Evolutionary conservation across 495 filamentous ascomycete genomes (phyloP).

Genomic region (Polyplosphaeria fusca): DNA sequence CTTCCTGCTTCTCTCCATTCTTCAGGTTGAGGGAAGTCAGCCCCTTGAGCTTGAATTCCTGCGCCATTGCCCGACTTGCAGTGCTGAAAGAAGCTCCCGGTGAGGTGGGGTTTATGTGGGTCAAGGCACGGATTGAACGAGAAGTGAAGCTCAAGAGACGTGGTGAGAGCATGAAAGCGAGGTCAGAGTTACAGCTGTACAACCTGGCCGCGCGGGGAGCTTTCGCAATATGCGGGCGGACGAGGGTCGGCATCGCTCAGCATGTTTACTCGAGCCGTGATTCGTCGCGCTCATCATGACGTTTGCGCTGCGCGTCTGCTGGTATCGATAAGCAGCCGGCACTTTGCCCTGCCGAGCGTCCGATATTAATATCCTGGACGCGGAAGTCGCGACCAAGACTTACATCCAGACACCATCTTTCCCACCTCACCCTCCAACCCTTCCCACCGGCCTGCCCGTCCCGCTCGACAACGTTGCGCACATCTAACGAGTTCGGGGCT

Average conservation of each 20-base stretch:
- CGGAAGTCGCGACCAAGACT: not conserved
- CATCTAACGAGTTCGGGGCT: constrained; percentile 20
- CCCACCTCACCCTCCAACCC: constrained; percentile 25
- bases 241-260: not conserved
- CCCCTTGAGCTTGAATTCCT: constrained; percentile 85
- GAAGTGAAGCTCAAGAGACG: constrained; percentile 2
- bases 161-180: constrained; percentile 10
- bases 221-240: not conserved
- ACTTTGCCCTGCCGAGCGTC: not conserved
- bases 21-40: constrained; percentile 68
- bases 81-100: constrained; percentile 33
- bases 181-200: not conserved
- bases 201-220: not conserved
- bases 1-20: constrained; percentile 79
- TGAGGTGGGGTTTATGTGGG: too few species aligned
- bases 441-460: constrained; percentile 21
- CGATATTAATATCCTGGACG: too few species aligned
- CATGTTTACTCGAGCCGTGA: not conserved
- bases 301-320: constrained; percentile 1
- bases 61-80: constrained; percentile 46
- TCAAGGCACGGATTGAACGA: not conserved
- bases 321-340: not conserved
- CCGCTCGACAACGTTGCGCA: constrained; percentile 35
- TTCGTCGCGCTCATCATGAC: not conserved
- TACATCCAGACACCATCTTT: constrained; percentile 16